These are phyloP conservation scores for Saccharum hybrid DNA, from an alignment of 202 grass and related monocot species.

Conservation along the genomic window DNA sequence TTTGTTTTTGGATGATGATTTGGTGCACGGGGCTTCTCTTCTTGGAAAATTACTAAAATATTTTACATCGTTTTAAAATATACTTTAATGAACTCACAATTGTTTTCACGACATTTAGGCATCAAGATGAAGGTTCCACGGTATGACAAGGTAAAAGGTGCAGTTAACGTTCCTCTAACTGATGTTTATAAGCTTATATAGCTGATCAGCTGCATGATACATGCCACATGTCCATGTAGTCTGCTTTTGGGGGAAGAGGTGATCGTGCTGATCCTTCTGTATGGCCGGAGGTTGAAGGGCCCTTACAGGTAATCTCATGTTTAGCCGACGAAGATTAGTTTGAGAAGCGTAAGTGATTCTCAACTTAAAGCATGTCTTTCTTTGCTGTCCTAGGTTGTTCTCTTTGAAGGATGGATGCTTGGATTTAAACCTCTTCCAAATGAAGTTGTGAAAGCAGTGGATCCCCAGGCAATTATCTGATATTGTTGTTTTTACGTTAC, in stretches of 20 bases:
- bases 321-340: neutral
- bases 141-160: slow-evolving; percentile 92
- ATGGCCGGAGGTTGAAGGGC: slow-evolving; percentile 97
- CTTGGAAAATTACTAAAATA: slow-evolving; percentile 4
- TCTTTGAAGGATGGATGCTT: slow-evolving; percentile 99
- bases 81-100: slow-evolving; percentile 40
- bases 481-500: slow-evolving; percentile 12
- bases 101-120: slow-evolving; percentile 62
- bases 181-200: slow-evolving; percentile 46
- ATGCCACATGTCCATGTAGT: slow-evolving; percentile 64
- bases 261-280: slow-evolving; percentile 88
- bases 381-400: slow-evolving; percentile 71
- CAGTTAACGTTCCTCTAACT: slow-evolving; percentile 46
- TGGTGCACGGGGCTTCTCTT: neutral
- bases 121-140: slow-evolving; percentile 95
- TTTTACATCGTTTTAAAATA: slow-evolving; percentile 28
- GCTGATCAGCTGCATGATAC: slow-evolving; percentile 45
- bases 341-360: neutral
- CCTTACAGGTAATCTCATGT: slow-evolving; percentile 66
- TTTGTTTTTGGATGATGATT: slow-evolving; percentile 33
- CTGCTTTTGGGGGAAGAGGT: slow-evolving; percentile 92
- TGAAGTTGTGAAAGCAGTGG: slow-evolving; percentile 86
- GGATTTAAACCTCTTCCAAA: slow-evolving; percentile 95
- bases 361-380: slow-evolving; percentile 8
- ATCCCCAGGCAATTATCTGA: slow-evolving; percentile 64